Percentiles rank a stretch among this genome's conserved stretches.
Conservation (phyloP, 2,329 filamentous ascomycete genomes). For the Trichoderma oligosporum region DNA sequence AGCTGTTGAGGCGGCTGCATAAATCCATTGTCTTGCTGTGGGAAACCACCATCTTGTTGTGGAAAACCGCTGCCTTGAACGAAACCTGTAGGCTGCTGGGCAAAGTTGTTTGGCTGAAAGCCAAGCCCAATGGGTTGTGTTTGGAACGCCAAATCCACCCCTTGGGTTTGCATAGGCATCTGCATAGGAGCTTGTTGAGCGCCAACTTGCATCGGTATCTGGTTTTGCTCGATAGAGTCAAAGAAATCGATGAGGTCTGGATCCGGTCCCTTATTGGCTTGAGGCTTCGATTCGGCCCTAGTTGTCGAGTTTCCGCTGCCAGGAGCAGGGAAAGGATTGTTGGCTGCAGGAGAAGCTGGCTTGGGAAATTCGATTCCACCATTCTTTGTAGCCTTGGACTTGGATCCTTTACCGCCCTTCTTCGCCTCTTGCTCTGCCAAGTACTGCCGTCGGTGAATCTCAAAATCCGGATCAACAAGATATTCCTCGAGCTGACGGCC, state of each 20-base stretch:
- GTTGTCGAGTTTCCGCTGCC: slow-evolving; percentile 23
- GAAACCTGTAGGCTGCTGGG: slow-evolving; percentile 29
- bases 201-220: slow-evolving; percentile 61
- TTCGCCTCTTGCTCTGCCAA: slow-evolving; percentile 78
- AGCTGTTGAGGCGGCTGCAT: slow-evolving; percentile 42
- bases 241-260: slow-evolving; percentile 92
- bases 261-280: slow-evolving; percentile 58
- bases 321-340: slow-evolving; percentile 43
- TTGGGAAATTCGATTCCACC: slow-evolving; percentile 37
- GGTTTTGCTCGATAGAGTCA: slow-evolving; percentile 85
- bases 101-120: slow-evolving; percentile 28
- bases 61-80: slow-evolving; percentile 33
- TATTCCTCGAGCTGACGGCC: slow-evolving; percentile 91
- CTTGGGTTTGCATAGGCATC: slow-evolving; percentile 32
- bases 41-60: slow-evolving; percentile 35
- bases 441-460: slow-evolving; percentile 88
- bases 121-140: slow-evolving; percentile 38
- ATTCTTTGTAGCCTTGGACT: slow-evolving; percentile 36
- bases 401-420: slow-evolving; percentile 41
- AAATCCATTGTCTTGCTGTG: slow-evolving; percentile 29
- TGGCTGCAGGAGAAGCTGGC: slow-evolving; percentile 36
- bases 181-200: slow-evolving; percentile 30
- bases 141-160: slow-evolving; percentile 33
- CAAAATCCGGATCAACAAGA: slow-evolving; percentile 89
- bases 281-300: slow-evolving; percentile 41